Evolutionary conservation across 1,284 basidiomycete genomes (phyloP).

Genomic region (Ustilago loliicola): DNA sequence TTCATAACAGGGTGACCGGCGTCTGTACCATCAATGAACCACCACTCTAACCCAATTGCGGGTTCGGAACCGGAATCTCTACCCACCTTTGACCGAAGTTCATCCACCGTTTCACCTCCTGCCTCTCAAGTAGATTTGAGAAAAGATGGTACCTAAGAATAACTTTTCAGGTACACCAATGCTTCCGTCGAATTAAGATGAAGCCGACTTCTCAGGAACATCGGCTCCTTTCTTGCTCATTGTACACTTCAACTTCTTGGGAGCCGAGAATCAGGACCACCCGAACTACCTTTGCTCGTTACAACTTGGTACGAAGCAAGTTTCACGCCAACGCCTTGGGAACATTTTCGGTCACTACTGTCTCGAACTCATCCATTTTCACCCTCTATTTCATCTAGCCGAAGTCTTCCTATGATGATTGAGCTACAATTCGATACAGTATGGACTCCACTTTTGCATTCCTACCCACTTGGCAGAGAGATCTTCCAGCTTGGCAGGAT

Average conservation of each 20-base stretch:
- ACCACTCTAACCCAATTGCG: no score
- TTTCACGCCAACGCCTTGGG: no score
- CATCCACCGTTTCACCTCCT: no score
- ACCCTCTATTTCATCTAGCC: neutral
- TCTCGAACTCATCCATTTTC: neutral
- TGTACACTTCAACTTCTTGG: no score
- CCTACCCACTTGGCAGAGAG: neutral
- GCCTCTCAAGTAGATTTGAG: neutral
- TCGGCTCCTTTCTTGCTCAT: neutral
- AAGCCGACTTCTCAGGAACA: neutral
- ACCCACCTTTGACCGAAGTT: no score
- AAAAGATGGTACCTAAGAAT: constrained; percentile 2
- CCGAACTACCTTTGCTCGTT: no score
- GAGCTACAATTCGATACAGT: neutral
- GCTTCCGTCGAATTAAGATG: no score
- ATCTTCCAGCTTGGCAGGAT: neutral
- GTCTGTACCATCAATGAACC: no score
- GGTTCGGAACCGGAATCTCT: no score
- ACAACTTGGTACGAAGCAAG: no score
- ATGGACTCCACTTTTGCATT: neutral
- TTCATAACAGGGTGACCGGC: neutral
- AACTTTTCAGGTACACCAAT: neutral
- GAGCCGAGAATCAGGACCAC: no score
- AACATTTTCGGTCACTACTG: neutral
- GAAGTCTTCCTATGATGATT: neutral